Conservation (phyloP, 768 basidiomycete species). For the Gelatoporia subvermispora region DNA sequence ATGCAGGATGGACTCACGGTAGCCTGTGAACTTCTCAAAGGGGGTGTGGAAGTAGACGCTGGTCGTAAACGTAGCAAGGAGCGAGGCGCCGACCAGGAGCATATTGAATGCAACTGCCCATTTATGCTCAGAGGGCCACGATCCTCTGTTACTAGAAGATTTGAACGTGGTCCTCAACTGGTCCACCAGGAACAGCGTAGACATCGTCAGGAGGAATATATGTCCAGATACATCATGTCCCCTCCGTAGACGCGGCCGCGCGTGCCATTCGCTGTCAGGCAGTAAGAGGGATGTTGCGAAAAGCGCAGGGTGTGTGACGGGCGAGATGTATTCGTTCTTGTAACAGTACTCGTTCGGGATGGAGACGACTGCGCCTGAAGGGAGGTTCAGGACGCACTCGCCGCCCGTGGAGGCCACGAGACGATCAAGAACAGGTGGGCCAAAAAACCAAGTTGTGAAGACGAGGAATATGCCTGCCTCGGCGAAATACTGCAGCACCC, state of each 20-base stretch:
- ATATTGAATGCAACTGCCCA: constrained; percentile 43
- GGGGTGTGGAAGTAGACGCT: constrained; percentile 90
- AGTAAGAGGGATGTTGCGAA: constrained; percentile 42
- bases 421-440: constrained; percentile 70
- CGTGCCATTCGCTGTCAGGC: constrained; percentile 40
- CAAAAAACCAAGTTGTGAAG: constrained; percentile 87
- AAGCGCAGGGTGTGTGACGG: constrained; percentile 56
- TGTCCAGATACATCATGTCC: constrained; percentile 96
- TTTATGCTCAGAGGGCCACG: constrained; percentile 42
- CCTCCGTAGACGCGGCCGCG: constrained; percentile 56
- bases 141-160: constrained; percentile 14
- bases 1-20: constrained; percentile 46
- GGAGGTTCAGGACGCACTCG: constrained; percentile 66
- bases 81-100: constrained; percentile 54
- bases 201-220: constrained; percentile 82
- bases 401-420: constrained; percentile 65
- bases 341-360: constrained; percentile 59
- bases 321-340: constrained; percentile 45
- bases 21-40: constrained; percentile 82
- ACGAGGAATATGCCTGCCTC: constrained; percentile 66
- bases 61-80: constrained; percentile 75
- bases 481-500: constrained; percentile 48
- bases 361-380: constrained; percentile 45
- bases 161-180: constrained; percentile 58
- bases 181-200: constrained; percentile 71